Base-by-base conservation (phyloP, 176 grass and related monocot species). In the Ensete glaucum region DNA sequence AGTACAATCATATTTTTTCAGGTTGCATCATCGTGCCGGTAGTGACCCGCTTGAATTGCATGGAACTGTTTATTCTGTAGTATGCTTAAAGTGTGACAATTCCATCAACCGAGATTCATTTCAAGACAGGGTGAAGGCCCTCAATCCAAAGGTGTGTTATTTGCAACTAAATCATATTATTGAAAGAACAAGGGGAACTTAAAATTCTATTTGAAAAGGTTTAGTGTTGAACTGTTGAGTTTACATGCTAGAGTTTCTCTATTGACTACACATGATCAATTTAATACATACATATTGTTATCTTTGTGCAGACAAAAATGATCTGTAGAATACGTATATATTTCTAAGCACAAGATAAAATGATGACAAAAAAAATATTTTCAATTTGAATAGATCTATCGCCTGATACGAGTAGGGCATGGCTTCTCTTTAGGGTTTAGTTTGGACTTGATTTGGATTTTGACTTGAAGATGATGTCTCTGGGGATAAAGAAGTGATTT, bases 21-120 rank as follows among this genome's bases (percentile, higher is more conserved):
- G 93, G 75, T 82, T 97, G 69, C 90, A 97, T 82, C 93, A 97
- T 85, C 83, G 83, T 53, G 87, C 93, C 53, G 90, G 93, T 54
- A 97, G 90, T 76, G 79, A 81, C 55, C 93, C 93, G 75, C 68
- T 97, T 85, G 93, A 97, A 63, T 77, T 97, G 81, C 93, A 97
- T 70, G 93, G 93, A 79, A 90, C 79, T 79, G 93, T 97, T 53
- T 90, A 92, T 88, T 79, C 81, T 9, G 90, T 85, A 67, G 80
- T 83, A 81, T 97, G 90, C 76, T 88, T 97, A 83, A 79, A 90
- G 19, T 97, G 93, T 62, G 82, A 81, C 62, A 81, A 82, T 64
- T 85, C 77, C 29, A 82, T 92, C 66, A 79, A 75, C 69, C 84
- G 93, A 12, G 79, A 97, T 64, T 87, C 69, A 75, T 96, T 96